Base-by-base conservation (phyloP, 805 yeast genomes). In the Clavispora vitiphila region DNA sequence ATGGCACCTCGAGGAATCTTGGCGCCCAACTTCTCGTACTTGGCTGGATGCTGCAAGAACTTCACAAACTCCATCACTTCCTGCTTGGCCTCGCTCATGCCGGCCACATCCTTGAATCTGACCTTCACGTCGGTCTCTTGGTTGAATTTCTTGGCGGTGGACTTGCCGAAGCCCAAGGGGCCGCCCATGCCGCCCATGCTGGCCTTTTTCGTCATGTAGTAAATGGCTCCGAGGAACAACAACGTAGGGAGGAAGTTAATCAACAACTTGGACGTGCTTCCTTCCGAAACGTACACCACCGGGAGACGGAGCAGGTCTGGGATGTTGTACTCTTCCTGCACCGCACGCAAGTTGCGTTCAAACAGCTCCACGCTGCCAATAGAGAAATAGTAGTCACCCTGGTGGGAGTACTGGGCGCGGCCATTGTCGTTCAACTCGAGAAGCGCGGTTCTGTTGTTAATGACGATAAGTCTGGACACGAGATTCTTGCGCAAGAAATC, bases 1-100 rank as follows among this genome's bases (percentile, higher is more conserved):
- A 89, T 86, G 6, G 96, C 97, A 60, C 97, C 97, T 61, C 96
- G 76, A 41, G 97, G 97, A 48, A 89, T 89, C 62, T 88, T 86
- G 9, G 96, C 97, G 35, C 97, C 97, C 43, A 89, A 71, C 47
- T 75, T 79, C 63, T 88, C 96, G 64, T 87, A 89, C 60, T 86
- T 86, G 37, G 71, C 67, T 8, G 97, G 96, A 46, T 86, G 77
- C 62, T 87, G 89, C 64, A 89, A 74, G 57, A 89, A 89, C 59
- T 82, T 80, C 41, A 89, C 97, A 69, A 89, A 89, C 65, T 89
- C 97, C 95, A 88, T 86, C 51, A 89, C 88, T 67, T 89, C 97
- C 58, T 83, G 91, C 58, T 89, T 89, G 15, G 96, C 93, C 63
- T 89, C 97, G 53, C 86, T 87, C 71, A 91, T 84, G 20, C 97